A percentile compares a stretch with the other conserved stretches of the same genome.
These are phyloP conservation scores for Neurospora tetraspora DNA, from an alignment of 495 filamentous ascomycete species.

Conservation along the genomic window DNA sequence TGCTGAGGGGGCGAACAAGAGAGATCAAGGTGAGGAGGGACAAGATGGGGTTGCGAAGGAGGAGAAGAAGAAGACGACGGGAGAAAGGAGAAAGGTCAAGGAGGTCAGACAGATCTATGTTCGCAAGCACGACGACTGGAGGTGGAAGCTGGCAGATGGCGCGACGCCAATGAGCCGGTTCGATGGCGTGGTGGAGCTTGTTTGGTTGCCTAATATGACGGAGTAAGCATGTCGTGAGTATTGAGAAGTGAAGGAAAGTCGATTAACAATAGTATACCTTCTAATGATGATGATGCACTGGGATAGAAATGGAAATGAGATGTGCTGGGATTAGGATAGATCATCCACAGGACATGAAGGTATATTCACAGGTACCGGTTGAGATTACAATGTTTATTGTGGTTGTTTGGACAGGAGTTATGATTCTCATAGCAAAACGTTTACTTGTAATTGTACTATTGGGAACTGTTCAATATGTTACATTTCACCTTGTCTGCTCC, in stretches of 20 bases:
- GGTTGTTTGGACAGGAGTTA: background rate
- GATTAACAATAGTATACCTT: background rate
- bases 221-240: background rate
- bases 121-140: slow-evolving; percentile 34
- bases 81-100: slow-evolving; percentile 10
- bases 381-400: background rate
- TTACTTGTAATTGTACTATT: background rate
- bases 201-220: slow-evolving; percentile 31
- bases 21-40: background rate
- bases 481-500: background rate
- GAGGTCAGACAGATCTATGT: slow-evolving; percentile 38
- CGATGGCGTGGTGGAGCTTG: slow-evolving; percentile 42
- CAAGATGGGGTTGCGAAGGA: background rate
- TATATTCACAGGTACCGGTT: background rate
- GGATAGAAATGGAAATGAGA: background rate
- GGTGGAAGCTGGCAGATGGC: slow-evolving; percentile 37
- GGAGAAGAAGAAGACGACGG: background rate
- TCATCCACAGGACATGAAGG: background rate
- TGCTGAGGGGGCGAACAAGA: background rate
- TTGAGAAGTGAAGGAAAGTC: background rate
- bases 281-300: background rate
- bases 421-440: background rate
- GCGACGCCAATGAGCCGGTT: slow-evolving; percentile 30
- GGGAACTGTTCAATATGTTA: background rate
- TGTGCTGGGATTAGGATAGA: background rate